Evolutionary conservation across 2,329 filamentous ascomycete species (phyloP).

Genomic region (Bipolaris victoriae): DNA sequence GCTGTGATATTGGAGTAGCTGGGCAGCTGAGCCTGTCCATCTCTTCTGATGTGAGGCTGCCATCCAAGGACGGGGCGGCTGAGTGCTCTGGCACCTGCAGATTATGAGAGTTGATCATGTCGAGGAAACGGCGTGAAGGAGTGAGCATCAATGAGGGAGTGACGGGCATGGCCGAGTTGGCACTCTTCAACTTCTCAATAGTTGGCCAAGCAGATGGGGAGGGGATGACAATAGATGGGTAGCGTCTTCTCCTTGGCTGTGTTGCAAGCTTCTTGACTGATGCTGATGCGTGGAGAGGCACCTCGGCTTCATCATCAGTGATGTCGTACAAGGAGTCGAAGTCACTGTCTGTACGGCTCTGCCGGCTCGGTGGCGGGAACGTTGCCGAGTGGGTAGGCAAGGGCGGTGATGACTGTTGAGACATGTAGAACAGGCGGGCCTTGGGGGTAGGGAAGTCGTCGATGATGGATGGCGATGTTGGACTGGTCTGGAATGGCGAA

Average conservation of each 20-base stretch:
- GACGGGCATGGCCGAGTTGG: conserved; percentile 61
- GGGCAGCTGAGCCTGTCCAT: conserved; percentile 83
- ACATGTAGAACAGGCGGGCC: conserved; percentile 64
- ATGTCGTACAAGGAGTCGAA: conserved; percentile 90
- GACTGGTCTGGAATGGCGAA: conserved; percentile 38
- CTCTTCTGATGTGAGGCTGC: conserved; percentile 86
- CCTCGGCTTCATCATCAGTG: conserved; percentile 73
- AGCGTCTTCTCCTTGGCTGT: conserved; percentile 54
- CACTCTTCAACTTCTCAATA: conserved; percentile 59
- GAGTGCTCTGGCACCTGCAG: conserved; percentile 75
- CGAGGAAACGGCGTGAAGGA: conserved; percentile 76
- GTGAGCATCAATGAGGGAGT: conserved; percentile 64
- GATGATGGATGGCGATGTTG: conserved; percentile 53
- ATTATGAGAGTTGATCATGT: conserved; percentile 65
- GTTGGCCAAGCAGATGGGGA: conserved; percentile 63
- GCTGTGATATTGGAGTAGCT: conserved; percentile 70
- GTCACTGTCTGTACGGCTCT: conserved; percentile 71
- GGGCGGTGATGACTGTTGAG: conserved; percentile 55
- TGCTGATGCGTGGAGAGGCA: conserved; percentile 60
- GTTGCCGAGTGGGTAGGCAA: conserved; percentile 51
- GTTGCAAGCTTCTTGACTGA: conserved; percentile 53
- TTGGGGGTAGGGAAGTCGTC: conserved; percentile 75
- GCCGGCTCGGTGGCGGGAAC: conserved; percentile 65
- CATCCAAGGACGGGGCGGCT: conserved; percentile 86
- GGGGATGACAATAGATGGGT: conserved; percentile 65